Percentiles rank a stretch among this genome's conserved stretches.
These are phyloP conservation scores for Serendipita sp. DNA, from an alignment of 768 basidiomycete genomes.

Conservation along the genomic window DNA sequence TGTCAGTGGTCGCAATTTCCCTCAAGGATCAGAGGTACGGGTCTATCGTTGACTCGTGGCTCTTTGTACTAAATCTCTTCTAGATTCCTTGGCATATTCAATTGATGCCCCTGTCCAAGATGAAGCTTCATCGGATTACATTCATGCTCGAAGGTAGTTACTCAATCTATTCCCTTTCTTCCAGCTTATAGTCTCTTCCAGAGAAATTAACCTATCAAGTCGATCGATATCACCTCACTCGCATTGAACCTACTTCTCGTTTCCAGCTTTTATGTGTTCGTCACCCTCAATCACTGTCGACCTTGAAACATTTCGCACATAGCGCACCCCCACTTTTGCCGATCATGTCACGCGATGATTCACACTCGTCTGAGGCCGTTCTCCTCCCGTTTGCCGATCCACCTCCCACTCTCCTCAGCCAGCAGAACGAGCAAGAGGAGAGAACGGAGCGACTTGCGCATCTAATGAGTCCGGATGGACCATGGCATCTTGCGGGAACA, in stretches of 20 bases:
- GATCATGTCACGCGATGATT: conserved; percentile 21
- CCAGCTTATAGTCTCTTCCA: conserved; percentile 16
- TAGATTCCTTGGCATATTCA: conserved; percentile 63
- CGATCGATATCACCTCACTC: conserved; percentile 34
- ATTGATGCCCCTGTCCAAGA: conserved; percentile 67
- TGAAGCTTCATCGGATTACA: conserved; percentile 59
- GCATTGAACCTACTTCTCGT: conserved; percentile 48
- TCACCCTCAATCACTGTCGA: conserved; percentile 42
- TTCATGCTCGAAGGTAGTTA: conserved; percentile 65
- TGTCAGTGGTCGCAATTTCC: conserved; percentile 53
- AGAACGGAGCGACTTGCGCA: conserved; percentile 19
- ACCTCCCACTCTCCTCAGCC: background rate
- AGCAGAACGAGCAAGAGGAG: background rate
- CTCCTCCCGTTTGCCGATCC: background rate
- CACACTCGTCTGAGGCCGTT: conserved; percentile 37
- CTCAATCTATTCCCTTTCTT: conserved; percentile 4
- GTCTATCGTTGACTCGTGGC: conserved; percentile 62
- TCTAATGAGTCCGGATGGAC: conserved; percentile 37
- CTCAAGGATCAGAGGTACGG: conserved; percentile 68
- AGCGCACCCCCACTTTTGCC: conserved; percentile 16
- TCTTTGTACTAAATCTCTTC: conserved; percentile 33
- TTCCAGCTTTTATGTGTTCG: conserved; percentile 49
- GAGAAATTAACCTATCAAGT: conserved; percentile 29
- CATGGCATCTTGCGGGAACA: conserved; percentile 65
- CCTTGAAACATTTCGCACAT: conserved; percentile 31